Evolutionary conservation across 2,329 filamentous ascomycete species (phyloP), one percentile per base, ranked within the genome.

Genomic region (Ophiostoma australiae): DNA sequence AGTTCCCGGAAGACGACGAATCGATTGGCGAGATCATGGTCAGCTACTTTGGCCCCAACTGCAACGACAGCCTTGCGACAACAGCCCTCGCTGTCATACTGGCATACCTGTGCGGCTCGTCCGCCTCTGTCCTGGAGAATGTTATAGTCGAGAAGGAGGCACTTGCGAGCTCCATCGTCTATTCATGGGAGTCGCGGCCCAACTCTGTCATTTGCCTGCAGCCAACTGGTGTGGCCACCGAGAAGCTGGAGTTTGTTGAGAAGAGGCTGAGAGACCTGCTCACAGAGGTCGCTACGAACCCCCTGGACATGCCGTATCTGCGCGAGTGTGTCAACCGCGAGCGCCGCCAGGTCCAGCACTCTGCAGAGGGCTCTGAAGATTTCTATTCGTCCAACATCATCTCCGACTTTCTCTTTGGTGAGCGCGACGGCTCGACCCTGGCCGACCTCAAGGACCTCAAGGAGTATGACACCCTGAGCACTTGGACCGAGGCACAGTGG

Each of bases 1-100:
- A 97, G 73, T 99, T 99, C 76, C 95, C 95, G 0, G 95, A 99
- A 78, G 94, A 97, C 76, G 95, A 99, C 75, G 95, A 99, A 78
- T 94, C 93, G 0, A 91, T 90, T 71, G 95, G 95, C 52, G 94
- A 98, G 78, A 89, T 98, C 68, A 82, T 92, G 68, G 89, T 97
- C 27, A 91, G 87, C 1, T 97, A 96, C 81, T 89, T 98, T 70
- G 95, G 95, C 0, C 95, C 95, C 0, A 85, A 90, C 75, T 93
- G 91, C 79, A 91, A 87, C 70, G 89, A 97, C 75, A 79, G 86
- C 2, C 78, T 91, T 33, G 82, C 86, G 58, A 86, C 87, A 13
- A 90, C 89, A 17, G 95, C 94, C 1, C 81, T 97, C 3, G 91
- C 91, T 73, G 87, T 97, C 69, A 81, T 96, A 2, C 84, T 97